Evolutionary conservation across 192 early-diverging fungal species (phyloP).

Genomic region (Diversispora eburnea): DNA sequence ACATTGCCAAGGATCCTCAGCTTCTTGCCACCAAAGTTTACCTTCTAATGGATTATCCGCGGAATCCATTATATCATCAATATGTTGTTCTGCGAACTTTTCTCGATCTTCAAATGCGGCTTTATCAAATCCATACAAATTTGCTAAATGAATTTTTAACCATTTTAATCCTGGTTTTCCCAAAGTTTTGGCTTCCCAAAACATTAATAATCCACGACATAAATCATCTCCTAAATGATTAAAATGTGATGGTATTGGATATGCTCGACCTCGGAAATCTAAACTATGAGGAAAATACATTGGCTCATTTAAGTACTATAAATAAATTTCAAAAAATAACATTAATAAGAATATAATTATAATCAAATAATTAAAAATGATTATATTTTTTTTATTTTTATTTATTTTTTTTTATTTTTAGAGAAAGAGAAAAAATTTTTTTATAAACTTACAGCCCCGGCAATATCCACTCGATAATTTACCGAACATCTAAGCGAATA

Average conservation of each 20-base stretch:
- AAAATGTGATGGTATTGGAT: constrained; percentile 91
- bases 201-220: constrained; percentile 88
- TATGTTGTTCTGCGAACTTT: constrained; percentile 67
- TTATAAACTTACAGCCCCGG: constrained; percentile 64
- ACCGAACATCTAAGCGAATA: constrained; percentile 86
- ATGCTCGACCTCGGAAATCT: constrained; percentile 97
- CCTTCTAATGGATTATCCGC: constrained; percentile 78
- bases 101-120: constrained; percentile 81
- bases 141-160: constrained; percentile 95
- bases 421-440: not conserved
- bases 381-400: constrained; percentile 8
- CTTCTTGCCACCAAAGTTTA: constrained; percentile 81
- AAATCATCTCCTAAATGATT: constrained; percentile 97
- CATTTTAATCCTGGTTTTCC: constrained; percentile 78
- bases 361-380: not conserved
- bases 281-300: constrained; percentile 98
- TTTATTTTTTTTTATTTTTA: constrained; percentile 20
- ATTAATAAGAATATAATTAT: not conserved
- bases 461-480: constrained; percentile 96
- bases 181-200: constrained; percentile 75
- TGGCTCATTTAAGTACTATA: constrained; percentile 74
- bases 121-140: constrained; percentile 90
- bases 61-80: constrained; percentile 79
- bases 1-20: constrained; percentile 92
- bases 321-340: constrained; percentile 2